Percentiles rank a stretch among this genome's conserved stretches.
Evolutionary conservation across 805 yeast species (phyloP).

Genomic region (Yarrowia sp.): DNA sequence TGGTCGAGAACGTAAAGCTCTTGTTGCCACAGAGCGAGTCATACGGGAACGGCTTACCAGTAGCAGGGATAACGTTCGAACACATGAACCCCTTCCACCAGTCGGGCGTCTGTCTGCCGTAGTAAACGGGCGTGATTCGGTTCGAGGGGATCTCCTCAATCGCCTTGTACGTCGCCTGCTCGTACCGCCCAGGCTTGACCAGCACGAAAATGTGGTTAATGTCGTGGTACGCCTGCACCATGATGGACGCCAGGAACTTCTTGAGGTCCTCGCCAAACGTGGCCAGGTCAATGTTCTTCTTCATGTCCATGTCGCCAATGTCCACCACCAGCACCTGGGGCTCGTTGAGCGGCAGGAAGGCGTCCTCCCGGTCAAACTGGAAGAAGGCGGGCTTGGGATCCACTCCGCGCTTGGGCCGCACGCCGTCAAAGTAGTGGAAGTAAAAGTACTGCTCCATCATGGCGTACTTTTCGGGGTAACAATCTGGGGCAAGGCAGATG

Average conservation of each 20-base stretch:
- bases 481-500: conserved; percentile 38
- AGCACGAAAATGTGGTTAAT: conserved; percentile 36
- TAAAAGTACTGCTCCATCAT: conserved; percentile 36
- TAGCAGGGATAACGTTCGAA: conserved; percentile 36
- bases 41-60: conserved; percentile 38
- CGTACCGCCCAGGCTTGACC: conserved; percentile 36
- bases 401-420: conserved; percentile 27
- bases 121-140: conserved; percentile 37
- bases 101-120: conserved; percentile 11
- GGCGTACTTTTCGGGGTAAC: conserved; percentile 28
- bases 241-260: conserved; percentile 26
- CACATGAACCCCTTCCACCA: conserved; percentile 40
- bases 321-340: conserved; percentile 40
- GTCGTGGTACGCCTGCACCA: conserved; percentile 24
- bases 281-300: conserved; percentile 15
- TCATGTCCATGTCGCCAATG: conserved; percentile 37
- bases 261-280: conserved; percentile 21
- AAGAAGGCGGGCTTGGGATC: conserved; percentile 35
- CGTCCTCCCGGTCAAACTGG: conserved; percentile 21
- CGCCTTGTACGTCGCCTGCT: conserved; percentile 34
- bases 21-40: conserved; percentile 33
- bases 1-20: conserved; percentile 36
- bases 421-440: conserved; percentile 38
- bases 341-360: conserved; percentile 14
- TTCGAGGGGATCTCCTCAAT: conserved; percentile 36